Base-by-base conservation (phyloP, 2,329 filamentous ascomycete genomes). In the Penicillium sp. region DNA sequence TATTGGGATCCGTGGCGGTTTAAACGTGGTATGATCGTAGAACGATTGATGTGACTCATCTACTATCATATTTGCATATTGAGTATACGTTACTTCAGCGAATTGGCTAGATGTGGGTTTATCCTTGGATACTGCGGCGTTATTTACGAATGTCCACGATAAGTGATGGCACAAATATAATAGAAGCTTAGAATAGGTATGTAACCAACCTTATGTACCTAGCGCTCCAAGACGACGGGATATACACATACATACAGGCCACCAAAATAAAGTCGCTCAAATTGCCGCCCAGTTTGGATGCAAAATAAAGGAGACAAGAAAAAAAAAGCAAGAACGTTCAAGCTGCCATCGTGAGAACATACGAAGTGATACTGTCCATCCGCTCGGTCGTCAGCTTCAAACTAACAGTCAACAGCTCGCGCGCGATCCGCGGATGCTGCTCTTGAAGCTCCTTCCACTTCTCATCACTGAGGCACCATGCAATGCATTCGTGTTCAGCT, bases 381-480 rank as follows among this genome's bases (percentile, higher is more conserved):
- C 94, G 81, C 80, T 99, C 94, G 50, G 88, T 95, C 38, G 92
- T 97, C 69, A 99, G 73, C 78, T 96, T 96, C 68, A 99, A 71
- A n/a, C 88, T 89, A 45, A 97, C 85, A 63, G 85, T 86, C 69
- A 99, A 72, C 64, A 99, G 67, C 74, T 99, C 94, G 63, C 84
- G 81, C 43, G 90, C 90, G 51, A 96, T 84, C 36, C 90, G 89
- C 0, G 85, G 81, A 62, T 95, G 82, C 49, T 86, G 79, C 53
- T 77, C 77, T 69, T 95, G 89, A 56, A 97, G 69, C 63, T 77
- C 80, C 47, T 79, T 77, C 89, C 92, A 99, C 46, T 80, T 79
- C 41, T 85, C 81, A 11, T 77, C 75, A 51, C 87, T 86, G 75
- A 99, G 81, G 55, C 87, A 73, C 94, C 94, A 99, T 5, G 87